Base-by-base conservation (phyloP, 805 yeast species). In the Suhomyces faveliae region DNA sequence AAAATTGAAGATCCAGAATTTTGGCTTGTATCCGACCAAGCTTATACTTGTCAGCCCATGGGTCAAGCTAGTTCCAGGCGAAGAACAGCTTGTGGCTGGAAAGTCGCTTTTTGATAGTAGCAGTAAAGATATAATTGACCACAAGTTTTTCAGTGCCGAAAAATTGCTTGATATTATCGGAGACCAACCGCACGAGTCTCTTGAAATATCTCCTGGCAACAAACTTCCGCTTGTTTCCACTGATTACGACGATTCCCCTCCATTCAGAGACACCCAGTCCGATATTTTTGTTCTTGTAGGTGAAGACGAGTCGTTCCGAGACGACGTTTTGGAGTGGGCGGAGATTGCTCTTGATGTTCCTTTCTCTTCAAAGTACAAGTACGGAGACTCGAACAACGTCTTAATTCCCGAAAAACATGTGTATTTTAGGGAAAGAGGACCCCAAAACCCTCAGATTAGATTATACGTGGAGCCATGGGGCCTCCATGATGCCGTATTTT, bases 221-320 rank as follows among this genome's bases (percentile, higher is more conserved):
- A 54, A 51, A 17, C 41, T 43, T 1, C 68, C 69, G 9, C 54
- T 57, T n/a, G 30, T 43, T 19, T 35, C 49, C 12, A 47, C 52
- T 13, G 70, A 71, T 42, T 72, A 76, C 76, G 50, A 43, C 4
- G 54, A 54, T 2, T 70, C 70, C 19, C 64, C 69, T 4, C 63
- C 67, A 25, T 67, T 62, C 45, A 57, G 54, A 5, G 58, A 60
- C 33, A 59, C 66, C 7, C 47, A 59, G 1, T 46, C 47, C 39
- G 62, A 60, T 29, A 62, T 71, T 2, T 64, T 69, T 29, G 49
- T 71, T 22, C 50, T 71, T n/a, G 50, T 55, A 6, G 76, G 77
- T 17, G 77, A 72, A 57, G 74, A 71, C 46, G 77, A 73, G 51
- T 56, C 60, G 13, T 72, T 73, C 50, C 58, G 76, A 48, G 77